Conservation (phyloP, 2,329 filamentous ascomycete genomes). For the Ploettnerulaceae sp. region DNA sequence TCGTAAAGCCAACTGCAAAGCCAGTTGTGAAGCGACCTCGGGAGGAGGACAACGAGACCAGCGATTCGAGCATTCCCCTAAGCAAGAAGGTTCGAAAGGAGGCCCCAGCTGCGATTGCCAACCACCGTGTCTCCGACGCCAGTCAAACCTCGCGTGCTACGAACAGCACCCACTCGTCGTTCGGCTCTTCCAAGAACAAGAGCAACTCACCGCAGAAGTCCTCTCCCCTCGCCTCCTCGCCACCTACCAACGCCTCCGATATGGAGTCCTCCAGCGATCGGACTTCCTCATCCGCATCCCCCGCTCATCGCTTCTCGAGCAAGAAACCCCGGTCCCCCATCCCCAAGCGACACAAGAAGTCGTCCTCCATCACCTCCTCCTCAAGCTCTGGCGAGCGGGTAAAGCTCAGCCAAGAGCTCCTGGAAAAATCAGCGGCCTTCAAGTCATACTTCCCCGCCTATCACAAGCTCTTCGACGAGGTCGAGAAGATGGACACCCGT, state of each 20-base stretch:
- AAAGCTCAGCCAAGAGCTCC: conserved; percentile 44
- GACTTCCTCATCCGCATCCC: conserved; percentile 29
- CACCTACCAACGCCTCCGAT: conserved; percentile 61
- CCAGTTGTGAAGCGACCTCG: conserved; percentile 45
- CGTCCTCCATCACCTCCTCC: conserved; percentile 29
- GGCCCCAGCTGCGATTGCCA: not conserved
- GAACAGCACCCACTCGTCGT: conserved; percentile 38
- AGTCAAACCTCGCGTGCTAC: conserved; percentile 44
- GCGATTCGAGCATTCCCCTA: conserved; percentile 29
- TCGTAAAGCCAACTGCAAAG: conserved; percentile 33
- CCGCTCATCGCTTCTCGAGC: conserved; percentile 14
- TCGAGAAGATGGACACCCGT: conserved; percentile 42
- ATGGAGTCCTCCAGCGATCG: conserved; percentile 40
- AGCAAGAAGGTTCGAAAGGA: conserved; percentile 34
- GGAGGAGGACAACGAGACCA: conserved; percentile 36
- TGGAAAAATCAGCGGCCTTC: conserved; percentile 52
- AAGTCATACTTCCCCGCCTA: conserved; percentile 54
- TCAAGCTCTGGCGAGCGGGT: conserved; percentile 31
- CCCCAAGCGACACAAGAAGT: conserved; percentile 33
- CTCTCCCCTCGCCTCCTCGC: conserved; percentile 60
- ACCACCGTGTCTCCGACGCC: conserved; percentile 44
- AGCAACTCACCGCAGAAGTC: conserved; percentile 57
- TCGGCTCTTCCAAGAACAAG: conserved; percentile 35
- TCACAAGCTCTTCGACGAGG: conserved; percentile 50
- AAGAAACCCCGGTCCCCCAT: conserved; percentile 29